Conservation (phyloP, 2,329 filamentous ascomycete species). For the Colletotrichum euphorbiae region DNA sequence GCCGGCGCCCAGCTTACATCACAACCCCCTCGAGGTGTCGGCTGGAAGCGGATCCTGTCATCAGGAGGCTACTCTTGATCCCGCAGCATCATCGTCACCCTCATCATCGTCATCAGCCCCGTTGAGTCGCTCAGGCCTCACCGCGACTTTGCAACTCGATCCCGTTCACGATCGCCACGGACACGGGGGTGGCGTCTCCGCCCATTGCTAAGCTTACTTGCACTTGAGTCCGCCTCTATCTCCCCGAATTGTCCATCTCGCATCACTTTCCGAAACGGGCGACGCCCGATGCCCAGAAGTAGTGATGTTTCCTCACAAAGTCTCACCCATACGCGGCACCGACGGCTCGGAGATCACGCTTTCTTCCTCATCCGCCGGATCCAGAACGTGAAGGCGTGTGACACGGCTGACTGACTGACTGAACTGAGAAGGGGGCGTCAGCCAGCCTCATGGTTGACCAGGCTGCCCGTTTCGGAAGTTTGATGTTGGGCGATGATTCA, state of each 20-base stretch:
- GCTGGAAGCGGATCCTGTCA: not conserved
- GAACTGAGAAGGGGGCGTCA: not conserved
- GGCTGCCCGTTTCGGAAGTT: no score
- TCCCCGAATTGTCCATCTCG: not conserved
- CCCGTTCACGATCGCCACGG: not conserved
- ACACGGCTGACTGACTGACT: slow-evolving; percentile 2
- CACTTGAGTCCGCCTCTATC: no score
- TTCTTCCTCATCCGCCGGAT: not conserved
- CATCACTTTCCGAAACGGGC: not conserved
- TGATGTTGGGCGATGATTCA: not conserved
- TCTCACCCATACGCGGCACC: not conserved
- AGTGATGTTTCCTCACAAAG: slow-evolving; percentile 10
- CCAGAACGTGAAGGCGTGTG: not conserved
- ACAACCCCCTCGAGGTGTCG: not conserved
- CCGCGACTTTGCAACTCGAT: not conserved
- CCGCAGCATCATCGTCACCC: not conserved
- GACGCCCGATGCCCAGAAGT: not conserved
- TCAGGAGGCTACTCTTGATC: not conserved
- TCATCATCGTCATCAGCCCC: not conserved
- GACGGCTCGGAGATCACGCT: not conserved
- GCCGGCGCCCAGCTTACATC: not conserved
- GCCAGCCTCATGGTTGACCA: not conserved
- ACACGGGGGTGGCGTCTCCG: not conserved
- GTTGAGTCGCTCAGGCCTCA: not conserved
- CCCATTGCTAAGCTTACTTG: not conserved